Evolutionary conservation across 2,329 filamentous ascomycete genomes (phyloP).

Genomic region (Penicillium thymicola): DNA sequence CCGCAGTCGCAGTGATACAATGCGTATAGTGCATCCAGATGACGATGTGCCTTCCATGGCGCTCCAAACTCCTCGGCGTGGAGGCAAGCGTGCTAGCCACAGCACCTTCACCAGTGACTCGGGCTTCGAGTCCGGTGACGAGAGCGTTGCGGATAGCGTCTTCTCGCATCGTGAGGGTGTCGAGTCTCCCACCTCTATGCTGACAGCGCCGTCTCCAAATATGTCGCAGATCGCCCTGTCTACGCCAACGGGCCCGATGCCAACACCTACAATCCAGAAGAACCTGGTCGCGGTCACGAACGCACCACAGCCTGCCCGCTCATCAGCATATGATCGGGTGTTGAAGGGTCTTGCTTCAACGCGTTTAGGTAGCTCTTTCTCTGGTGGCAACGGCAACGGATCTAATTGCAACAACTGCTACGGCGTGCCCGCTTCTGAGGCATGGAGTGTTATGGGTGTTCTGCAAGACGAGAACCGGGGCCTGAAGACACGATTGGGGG

Average conservation of each 20-base stretch:
- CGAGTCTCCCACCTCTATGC: conserved; percentile 35
- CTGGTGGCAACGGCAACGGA: conserved; percentile 23
- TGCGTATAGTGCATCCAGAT: conserved; percentile 31
- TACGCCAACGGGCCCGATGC: conserved; percentile 29
- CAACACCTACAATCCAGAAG: conserved; percentile 32
- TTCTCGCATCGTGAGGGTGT: conserved; percentile 42
- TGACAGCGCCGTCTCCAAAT: conserved; percentile 37
- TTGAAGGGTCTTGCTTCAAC: conserved; percentile 41
- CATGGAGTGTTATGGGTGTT: conserved; percentile 53
- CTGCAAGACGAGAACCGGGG: conserved; percentile 55
- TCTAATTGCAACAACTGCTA: conserved; percentile 43
- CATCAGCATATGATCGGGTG: conserved; percentile 44
- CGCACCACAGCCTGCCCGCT: conserved; percentile 23
- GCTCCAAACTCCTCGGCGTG: conserved; percentile 33
- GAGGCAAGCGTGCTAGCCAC: conserved; percentile 39
- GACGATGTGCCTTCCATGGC: conserved; percentile 35
- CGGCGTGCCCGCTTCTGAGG: conserved; percentile 42
- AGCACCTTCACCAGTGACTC: conserved; percentile 51
- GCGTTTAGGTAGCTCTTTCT: conserved; percentile 31
- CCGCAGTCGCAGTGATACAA: conserved; percentile 32
- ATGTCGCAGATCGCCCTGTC: conserved; percentile 34
- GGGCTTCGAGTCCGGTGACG: conserved; percentile 58
- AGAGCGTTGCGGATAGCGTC: conserved; percentile 50
- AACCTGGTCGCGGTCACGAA: conserved; percentile 25
- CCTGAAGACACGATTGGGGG: conserved; percentile 51